Evolutionary conservation across 305 asterid genomes (phyloP).

Genomic region (Plantago lanceolata): DNA sequence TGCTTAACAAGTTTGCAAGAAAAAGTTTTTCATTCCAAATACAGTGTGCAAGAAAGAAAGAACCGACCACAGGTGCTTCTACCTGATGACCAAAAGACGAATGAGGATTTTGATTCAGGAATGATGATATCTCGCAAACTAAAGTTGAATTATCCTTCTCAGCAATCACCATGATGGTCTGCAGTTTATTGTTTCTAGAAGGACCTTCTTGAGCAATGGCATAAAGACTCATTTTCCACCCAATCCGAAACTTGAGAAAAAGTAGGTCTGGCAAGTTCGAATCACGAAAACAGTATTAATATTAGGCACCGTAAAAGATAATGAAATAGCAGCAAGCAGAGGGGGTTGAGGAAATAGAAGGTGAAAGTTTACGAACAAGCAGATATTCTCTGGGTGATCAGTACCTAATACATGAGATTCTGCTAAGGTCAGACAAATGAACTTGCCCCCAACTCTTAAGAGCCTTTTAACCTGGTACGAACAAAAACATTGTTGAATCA

Average conservation of each 20-base stretch:
- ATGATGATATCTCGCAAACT: constrained; percentile 46
- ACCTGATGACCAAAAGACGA: constrained; percentile 62
- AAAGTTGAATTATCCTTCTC: constrained; percentile 52
- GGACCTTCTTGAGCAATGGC: constrained; percentile 52
- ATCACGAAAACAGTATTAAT: constrained; percentile 18
- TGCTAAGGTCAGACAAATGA: constrained; percentile 84
- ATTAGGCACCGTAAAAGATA: constrained; percentile 15
- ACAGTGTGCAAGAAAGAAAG: constrained; percentile 11
- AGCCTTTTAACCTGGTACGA: constrained; percentile 76
- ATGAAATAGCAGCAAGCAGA: neutral
- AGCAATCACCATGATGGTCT: constrained; percentile 76
- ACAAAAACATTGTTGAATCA: constrained; percentile 18
- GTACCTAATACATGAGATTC: constrained; percentile 92
- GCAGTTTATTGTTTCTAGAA: constrained; percentile 42
- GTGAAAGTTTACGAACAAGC: neutral
- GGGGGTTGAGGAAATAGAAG: neutral
- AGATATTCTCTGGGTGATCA: constrained; percentile 18
- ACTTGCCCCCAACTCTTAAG: constrained; percentile 67
- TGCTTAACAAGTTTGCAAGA: neutral
- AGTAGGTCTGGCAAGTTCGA: constrained; percentile 53
- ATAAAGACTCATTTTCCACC: constrained; percentile 78
- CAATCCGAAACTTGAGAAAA: constrained; percentile 69
- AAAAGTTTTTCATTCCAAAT: neutral
- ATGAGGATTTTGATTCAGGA: constrained; percentile 37
- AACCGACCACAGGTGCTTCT: constrained; percentile 10